Conservation (phyloP, 2,329 filamentous ascomycete genomes). For the Colletotrichum cuscutae region DNA sequence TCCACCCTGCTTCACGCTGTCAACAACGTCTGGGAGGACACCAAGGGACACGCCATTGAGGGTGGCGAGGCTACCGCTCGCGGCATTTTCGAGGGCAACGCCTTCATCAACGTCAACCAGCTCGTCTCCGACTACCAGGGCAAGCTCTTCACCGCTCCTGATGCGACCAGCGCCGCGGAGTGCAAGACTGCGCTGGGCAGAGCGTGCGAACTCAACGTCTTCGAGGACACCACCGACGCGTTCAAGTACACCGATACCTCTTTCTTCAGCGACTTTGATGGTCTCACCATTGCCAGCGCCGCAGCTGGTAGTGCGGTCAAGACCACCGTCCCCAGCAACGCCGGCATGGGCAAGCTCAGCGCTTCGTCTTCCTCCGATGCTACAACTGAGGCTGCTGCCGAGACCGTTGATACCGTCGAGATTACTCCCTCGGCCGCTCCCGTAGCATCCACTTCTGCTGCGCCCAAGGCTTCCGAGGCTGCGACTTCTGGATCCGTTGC, state of each 20-base stretch:
- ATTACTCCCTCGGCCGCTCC: background rate
- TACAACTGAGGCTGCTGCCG: background rate
- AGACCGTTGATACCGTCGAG: background rate
- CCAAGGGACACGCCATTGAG: slow-evolving; percentile 42
- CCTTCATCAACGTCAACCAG: slow-evolving; percentile 38
- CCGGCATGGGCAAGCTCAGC: slow-evolving; percentile 28
- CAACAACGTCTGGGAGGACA: slow-evolving; percentile 43
- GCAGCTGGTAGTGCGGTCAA: slow-evolving; percentile 26
- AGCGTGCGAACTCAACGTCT: slow-evolving; percentile 25
- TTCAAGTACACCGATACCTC: slow-evolving; percentile 20
- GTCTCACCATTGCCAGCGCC: slow-evolving; percentile 11
- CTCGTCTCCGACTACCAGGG: slow-evolving; percentile 39
- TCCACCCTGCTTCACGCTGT: slow-evolving; percentile 44
- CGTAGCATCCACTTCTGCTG: background rate
- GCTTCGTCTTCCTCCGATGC: background rate
- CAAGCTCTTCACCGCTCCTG: slow-evolving; percentile 39
- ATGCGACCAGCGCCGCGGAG: slow-evolving; percentile 24
- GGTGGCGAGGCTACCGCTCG: slow-evolving; percentile 37
- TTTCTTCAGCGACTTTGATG: slow-evolving; percentile 18
- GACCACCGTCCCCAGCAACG: slow-evolving; percentile 26
- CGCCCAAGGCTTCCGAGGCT: background rate
- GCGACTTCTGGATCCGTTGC: slow-evolving; percentile 37
- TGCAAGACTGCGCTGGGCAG: slow-evolving; percentile 31
- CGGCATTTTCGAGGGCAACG: slow-evolving; percentile 42
- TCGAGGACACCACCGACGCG: slow-evolving; percentile 12